phyloP scores from a whole-genome alignment of 805 yeast genomes.

The Saturnispora diversa region DNA sequence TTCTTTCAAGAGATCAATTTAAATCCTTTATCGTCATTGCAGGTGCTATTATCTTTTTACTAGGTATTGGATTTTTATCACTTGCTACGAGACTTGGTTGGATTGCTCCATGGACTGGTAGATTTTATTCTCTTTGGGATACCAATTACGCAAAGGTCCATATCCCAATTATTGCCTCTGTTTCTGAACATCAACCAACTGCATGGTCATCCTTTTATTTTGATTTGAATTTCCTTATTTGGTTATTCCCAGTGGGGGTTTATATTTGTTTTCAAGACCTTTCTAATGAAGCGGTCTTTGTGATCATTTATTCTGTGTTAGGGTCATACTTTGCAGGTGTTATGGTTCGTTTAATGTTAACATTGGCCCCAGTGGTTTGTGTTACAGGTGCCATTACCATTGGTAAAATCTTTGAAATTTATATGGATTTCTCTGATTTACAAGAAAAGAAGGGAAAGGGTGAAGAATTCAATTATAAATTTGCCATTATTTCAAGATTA shows the following conservation, averaged over 20 bases:
- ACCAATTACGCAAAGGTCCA: constrained; percentile 96
- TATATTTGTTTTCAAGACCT: constrained; percentile 84
- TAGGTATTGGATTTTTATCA: constrained; percentile 67
- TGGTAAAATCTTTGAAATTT: constrained; percentile 75
- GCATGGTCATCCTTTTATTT: constrained; percentile 99
- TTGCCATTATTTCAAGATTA: constrained; percentile 45
- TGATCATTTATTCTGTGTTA: constrained; percentile 84
- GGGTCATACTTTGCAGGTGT: constrained; percentile 98
- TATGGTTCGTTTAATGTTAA: constrained; percentile 95
- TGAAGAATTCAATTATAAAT: constrained; percentile 17
- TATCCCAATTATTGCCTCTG: constrained; percentile 97
- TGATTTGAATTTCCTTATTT: constrained; percentile 84
- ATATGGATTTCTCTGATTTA: constrained; percentile 48
- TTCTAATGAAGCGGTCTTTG: constrained; percentile 85
- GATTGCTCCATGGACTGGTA: constrained; percentile 99
- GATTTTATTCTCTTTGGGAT: constrained; percentile 98
- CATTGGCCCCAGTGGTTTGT: constrained; percentile 93
- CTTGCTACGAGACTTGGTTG: constrained; percentile 81
- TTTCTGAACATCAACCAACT: constrained; percentile 99
- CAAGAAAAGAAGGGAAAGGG: constrained; percentile 12
- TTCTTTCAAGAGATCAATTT: constrained; percentile 67
- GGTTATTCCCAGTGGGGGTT: constrained; percentile 98
- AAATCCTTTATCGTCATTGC: constrained; percentile 57
- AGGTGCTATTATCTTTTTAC: constrained; percentile 41
- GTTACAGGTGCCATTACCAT: constrained; percentile 86